Evolutionary conservation across 257 asterid species (phyloP), one percentile per base, ranked within the genome.

Genomic region (Przewalskia tangutica): DNA sequence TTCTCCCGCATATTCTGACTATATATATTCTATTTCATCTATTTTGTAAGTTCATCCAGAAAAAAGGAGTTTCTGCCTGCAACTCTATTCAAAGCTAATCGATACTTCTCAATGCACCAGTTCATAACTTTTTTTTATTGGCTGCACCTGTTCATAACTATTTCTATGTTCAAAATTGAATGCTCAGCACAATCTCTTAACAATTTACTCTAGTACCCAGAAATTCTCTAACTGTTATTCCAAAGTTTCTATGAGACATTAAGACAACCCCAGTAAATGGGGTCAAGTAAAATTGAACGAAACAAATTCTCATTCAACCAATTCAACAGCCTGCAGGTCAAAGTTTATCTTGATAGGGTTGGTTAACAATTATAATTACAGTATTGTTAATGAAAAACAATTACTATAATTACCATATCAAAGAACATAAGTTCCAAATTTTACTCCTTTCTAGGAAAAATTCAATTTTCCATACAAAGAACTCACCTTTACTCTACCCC

Each of bases 401-500:
- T 5, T 44, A 71, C 6, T 44, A 71, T 46, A 46, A 71, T 71
- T 11, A 20, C 18, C 51, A 78, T n/a, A 18, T 58, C 23, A 9
- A 78, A 18, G 62, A 59, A 42, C 40, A 40, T 58, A 54, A 56
- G 71, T 58, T 58, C 58, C 34, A 58, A 36, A 58, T 8, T 14
- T 38, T 8, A 62, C 20, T 32, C 7, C 77, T 46, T 63, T 63
- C 46, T 13, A 80, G 11, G 56, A 40, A 7, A 20, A 53, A 85
- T 70, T 79, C 66, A 46, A 23, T 17, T 44, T n/a, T 59, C 71
- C 38, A 77, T 44, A 10, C 20, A 66, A 46, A 46, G 36, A 75
- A 84, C 93, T n/a, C 71, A 93, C 98, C 99, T 93, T 89, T 63
- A 94, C 95, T 85, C 95, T 94, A 85, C 91, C 86, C 99, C 99